A percentile compares a stretch with the other conserved stretches of the same genome.
phyloP scores from a whole-genome alignment of 192 early-diverging fungal species.

The Coemansia sp. region DNA sequence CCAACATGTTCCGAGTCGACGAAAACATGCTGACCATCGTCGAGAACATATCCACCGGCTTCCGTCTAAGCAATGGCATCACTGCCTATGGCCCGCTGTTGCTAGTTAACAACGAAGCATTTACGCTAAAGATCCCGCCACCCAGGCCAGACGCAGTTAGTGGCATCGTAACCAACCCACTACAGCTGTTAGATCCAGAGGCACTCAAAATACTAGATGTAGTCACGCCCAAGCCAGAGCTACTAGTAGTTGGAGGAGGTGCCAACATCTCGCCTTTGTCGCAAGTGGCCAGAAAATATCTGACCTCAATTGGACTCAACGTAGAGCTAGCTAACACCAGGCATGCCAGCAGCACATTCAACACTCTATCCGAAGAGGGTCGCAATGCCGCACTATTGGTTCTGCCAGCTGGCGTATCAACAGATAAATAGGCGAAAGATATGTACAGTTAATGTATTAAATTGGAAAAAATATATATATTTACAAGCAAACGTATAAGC shows the following conservation, averaged over 20 bases:
- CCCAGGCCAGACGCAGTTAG: constrained; percentile 9
- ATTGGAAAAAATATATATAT: not conserved
- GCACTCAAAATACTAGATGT: constrained; percentile 29
- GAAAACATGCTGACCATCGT: constrained; percentile 26
- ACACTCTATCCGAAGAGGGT: constrained; percentile 41
- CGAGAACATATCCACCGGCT: constrained; percentile 39
- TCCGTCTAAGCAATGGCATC: constrained; percentile 32
- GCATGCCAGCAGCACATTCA: constrained; percentile 42
- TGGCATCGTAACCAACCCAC: constrained; percentile 27
- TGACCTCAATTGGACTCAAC: constrained; percentile 42
- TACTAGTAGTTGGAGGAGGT: constrained; percentile 50
- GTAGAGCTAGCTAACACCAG: constrained; percentile 42
- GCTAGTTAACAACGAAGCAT: constrained; percentile 51
- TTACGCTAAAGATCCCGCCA: constrained; percentile 44
- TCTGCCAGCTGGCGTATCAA: constrained; percentile 33
- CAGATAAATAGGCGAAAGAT: not conserved
- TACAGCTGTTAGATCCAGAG: constrained; percentile 20
- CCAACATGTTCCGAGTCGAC: constrained; percentile 43
- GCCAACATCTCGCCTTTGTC: constrained; percentile 25
- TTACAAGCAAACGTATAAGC: not conserved
- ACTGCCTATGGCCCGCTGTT: constrained; percentile 37
- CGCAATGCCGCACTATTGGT: constrained; percentile 40
- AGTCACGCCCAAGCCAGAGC: constrained; percentile 45
- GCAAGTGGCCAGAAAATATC: constrained; percentile 16
- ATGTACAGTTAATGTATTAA: not conserved